These are phyloP conservation scores for Kodamaea sp. DNA, from an alignment of 1,139 yeast species.

Conservation along the genomic window DNA sequence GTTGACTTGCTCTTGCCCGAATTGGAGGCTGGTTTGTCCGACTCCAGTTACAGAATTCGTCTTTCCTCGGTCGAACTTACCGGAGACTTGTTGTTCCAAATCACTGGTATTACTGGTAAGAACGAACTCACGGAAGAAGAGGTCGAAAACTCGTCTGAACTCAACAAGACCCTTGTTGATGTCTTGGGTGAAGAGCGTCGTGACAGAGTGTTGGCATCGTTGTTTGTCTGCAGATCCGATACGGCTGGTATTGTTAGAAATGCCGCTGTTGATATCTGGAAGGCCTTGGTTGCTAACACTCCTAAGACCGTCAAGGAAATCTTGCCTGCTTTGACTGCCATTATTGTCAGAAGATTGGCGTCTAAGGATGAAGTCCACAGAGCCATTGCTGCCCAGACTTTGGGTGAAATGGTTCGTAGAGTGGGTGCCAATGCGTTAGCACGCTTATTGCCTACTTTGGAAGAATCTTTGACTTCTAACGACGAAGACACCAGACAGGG, in stretches of 20 bases:
- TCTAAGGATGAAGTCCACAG: slow-evolving; percentile 78
- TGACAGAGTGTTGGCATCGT: slow-evolving; percentile 77
- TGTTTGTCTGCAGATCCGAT: slow-evolving; percentile 94
- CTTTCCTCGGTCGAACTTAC: slow-evolving; percentile 92
- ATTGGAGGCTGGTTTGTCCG: slow-evolving; percentile 85
- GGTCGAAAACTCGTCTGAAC: slow-evolving; percentile 56
- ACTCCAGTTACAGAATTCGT: slow-evolving; percentile 82
- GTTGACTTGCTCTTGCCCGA: slow-evolving; percentile 93
- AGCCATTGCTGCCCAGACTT: slow-evolving; percentile 86
- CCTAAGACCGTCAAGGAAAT: slow-evolving; percentile 96
- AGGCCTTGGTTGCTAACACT: slow-evolving; percentile 91
- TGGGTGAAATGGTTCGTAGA: slow-evolving; percentile 94
- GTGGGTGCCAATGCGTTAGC: slow-evolving; percentile 89
- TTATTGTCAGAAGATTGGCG: slow-evolving; percentile 82
- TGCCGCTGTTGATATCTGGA: slow-evolving; percentile 96
- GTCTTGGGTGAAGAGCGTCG: slow-evolving; percentile 87
- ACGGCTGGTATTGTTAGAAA: slow-evolving; percentile 83
- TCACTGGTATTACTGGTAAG: slow-evolving; percentile 82
- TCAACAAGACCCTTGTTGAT: slow-evolving; percentile 68
- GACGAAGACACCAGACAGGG: slow-evolving; percentile 92
- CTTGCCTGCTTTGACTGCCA: slow-evolving; percentile 76
- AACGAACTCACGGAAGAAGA: slow-evolving; percentile 68
- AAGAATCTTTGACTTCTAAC: slow-evolving; percentile 58
- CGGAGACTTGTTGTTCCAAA: slow-evolving; percentile 94
- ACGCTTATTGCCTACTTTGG: slow-evolving; percentile 82